Conservation (phyloP, 2,329 filamentous ascomycete species). For the Bipolaris sorokiniana region DNA sequence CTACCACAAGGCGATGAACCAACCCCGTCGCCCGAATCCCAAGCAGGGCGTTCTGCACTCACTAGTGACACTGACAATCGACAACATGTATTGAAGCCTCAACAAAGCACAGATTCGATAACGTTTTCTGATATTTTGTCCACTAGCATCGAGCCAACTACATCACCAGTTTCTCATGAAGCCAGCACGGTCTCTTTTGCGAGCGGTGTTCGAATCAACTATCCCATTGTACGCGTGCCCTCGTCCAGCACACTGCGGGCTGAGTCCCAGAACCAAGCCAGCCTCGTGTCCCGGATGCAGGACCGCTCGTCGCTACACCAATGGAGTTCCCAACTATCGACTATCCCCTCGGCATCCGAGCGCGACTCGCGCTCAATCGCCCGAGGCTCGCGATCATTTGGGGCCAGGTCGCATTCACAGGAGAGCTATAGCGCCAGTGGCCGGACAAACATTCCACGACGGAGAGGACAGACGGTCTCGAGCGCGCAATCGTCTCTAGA, state of each 20-base stretch:
- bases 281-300: conserved; percentile 49
- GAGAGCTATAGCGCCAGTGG: conserved; percentile 37
- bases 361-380: conserved; percentile 45
- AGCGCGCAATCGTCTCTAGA: conserved; percentile 45
- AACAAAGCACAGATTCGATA: conserved; percentile 44
- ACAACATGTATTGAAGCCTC: conserved; percentile 35
- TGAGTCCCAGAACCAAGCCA: conserved; percentile 42
- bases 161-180: conserved; percentile 44
- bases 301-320: conserved; percentile 45
- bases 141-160: conserved; percentile 42
- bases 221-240: conserved; percentile 45
- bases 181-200: conserved; percentile 42
- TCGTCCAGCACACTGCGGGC: conserved; percentile 47
- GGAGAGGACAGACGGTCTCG: conserved; percentile 41
- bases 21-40: conserved; percentile 35
- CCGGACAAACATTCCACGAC: conserved; percentile 30
- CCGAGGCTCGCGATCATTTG: conserved; percentile 41
- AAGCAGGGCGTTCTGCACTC: conserved; percentile 43
- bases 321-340: conserved; percentile 51
- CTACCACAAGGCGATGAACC: conserved; percentile 34
- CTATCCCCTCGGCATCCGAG: conserved; percentile 47
- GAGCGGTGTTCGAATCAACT: conserved; percentile 45
- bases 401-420: conserved; percentile 41
- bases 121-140: conserved; percentile 46
- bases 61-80: conserved; percentile 38